phyloP scores from a whole-genome alignment of 2,329 filamentous ascomycete genomes.

The Fusarium proliferatum region DNA sequence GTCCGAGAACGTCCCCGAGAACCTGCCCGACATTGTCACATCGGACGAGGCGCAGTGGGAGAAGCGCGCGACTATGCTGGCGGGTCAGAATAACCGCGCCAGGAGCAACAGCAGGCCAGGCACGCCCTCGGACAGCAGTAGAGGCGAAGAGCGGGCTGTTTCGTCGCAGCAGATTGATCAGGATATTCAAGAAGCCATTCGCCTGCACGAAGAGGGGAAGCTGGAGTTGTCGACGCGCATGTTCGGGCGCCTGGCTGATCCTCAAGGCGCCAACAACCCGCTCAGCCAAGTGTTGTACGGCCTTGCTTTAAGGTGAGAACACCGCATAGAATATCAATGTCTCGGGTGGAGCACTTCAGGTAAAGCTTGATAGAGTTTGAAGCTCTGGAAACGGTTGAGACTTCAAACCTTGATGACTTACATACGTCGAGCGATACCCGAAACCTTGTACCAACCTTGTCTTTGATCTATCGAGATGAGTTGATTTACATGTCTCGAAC shows the following conservation, averaged over 20 bases:
- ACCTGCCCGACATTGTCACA: constrained; percentile 79
- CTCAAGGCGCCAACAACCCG: constrained; percentile 87
- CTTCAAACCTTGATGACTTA: constrained; percentile 9
- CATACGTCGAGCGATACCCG: background rate
- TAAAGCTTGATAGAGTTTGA: constrained; percentile 6
- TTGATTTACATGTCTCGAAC: constrained; percentile 11
- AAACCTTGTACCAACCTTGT: background rate
- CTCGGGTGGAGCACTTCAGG: constrained; percentile 18
- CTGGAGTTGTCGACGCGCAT: constrained; percentile 83
- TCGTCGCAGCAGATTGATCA: constrained; percentile 67
- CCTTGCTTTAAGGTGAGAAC: constrained; percentile 79
- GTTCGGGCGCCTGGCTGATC: constrained; percentile 86
- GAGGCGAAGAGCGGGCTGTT: constrained; percentile 45
- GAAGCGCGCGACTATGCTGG: constrained; percentile 89
- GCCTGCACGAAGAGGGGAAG: constrained; percentile 87
- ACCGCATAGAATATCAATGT: background rate
- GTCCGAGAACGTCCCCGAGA: constrained; percentile 79
- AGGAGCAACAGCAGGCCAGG: constrained; percentile 54
- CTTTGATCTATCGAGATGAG: background rate
- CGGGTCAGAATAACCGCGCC: constrained; percentile 67
- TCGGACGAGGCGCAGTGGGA: constrained; percentile 84
- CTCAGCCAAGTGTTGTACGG: constrained; percentile 96
- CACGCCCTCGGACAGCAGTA: constrained; percentile 48
- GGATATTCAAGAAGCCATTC: constrained; percentile 95
- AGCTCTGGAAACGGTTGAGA: constrained; percentile 12